These are phyloP conservation scores for Mucor irregularis DNA, from an alignment of 371 early-diverging fungal genomes.

Conservation along the genomic window DNA sequence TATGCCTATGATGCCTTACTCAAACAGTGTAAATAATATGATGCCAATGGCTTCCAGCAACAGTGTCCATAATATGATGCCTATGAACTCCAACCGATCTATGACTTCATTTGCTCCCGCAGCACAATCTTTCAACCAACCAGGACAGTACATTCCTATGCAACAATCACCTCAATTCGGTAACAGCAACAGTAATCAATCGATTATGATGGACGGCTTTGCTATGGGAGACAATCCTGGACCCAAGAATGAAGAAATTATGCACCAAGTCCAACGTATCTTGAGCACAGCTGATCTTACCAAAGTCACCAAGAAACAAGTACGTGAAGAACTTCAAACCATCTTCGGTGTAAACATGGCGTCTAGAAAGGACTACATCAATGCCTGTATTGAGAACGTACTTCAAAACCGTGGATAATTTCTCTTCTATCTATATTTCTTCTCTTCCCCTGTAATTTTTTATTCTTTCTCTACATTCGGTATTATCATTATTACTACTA, in stretches of 20 bases:
- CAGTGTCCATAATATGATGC: too few relatives aligned
- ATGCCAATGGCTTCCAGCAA: too few relatives aligned
- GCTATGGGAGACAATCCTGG: constrained; percentile 23
- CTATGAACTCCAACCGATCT: constrained; percentile 21
- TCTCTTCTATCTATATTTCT: neutral
- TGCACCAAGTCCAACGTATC: constrained; percentile 74
- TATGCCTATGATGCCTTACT: constrained; percentile 38
- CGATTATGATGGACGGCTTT: constrained; percentile 39
- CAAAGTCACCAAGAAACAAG: constrained; percentile 83
- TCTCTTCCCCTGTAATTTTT: neutral
- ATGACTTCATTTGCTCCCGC: constrained; percentile 21
- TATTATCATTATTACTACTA: too few relatives aligned
- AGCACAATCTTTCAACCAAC: constrained; percentile 14
- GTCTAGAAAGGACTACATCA: constrained; percentile 57
- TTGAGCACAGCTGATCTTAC: constrained; percentile 77
- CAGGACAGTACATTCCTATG: constrained; percentile 29
- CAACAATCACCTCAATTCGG: constrained; percentile 23
- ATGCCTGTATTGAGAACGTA: constrained; percentile 48
- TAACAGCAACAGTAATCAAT: constrained; percentile 27
- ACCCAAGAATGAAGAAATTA: constrained; percentile 75
- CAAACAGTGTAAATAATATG: constrained; percentile 9
- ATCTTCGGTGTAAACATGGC: constrained; percentile 50
- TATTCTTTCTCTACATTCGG: too few relatives aligned
- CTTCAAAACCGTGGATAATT: constrained; percentile 31
- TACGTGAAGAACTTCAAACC: constrained; percentile 44